These are phyloP conservation scores for Xylariaceae sp. DNA, from an alignment of 2,329 filamentous ascomycete species.

Conservation along the genomic window DNA sequence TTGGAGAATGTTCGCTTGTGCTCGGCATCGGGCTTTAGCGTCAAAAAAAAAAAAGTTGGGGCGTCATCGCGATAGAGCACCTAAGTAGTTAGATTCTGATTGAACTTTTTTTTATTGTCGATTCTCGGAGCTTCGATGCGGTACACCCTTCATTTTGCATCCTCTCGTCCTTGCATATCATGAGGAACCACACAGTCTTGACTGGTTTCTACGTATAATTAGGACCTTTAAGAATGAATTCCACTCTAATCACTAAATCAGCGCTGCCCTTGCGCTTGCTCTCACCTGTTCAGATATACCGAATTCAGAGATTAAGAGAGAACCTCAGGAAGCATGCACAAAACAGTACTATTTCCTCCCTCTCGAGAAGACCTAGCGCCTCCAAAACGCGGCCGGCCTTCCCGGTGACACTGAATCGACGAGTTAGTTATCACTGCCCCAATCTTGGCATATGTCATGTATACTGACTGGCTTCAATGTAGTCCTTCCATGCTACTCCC, in stretches of 20 bases:
- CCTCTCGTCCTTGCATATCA: slow-evolving; percentile 4
- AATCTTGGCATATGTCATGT: neutral
- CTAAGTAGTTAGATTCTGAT: slow-evolving; percentile 20
- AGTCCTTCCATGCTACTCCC: slow-evolving; percentile 65
- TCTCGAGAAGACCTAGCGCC: slow-evolving; percentile 26
- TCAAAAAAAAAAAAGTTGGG: slow-evolving; percentile 35
- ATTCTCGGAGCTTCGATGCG: neutral
- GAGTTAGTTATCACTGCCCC: slow-evolving; percentile 24
- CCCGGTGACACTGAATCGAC: slow-evolving; percentile 17
- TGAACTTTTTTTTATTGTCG: slow-evolving; percentile 4
- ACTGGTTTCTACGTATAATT: slow-evolving; percentile 8
- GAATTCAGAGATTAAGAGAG: slow-evolving; percentile 44
- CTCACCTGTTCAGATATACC: slow-evolving; percentile 46
- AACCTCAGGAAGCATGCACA: slow-evolving; percentile 42
- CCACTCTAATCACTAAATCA: slow-evolving; percentile 50
- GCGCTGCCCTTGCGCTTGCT: slow-evolving; percentile 50
- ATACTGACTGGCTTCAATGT: slow-evolving; percentile 17
- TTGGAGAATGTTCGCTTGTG: slow-evolving; percentile 34
- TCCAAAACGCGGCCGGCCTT: slow-evolving; percentile 10
- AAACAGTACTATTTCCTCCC: slow-evolving; percentile 27
- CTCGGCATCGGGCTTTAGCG: slow-evolving; percentile 30
- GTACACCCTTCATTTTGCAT: neutral
- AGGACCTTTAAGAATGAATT: slow-evolving; percentile 46
- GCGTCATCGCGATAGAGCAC: slow-evolving; percentile 37
- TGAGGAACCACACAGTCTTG: slow-evolving; percentile 6